Percentiles rank a stretch among this genome's conserved stretches.
phyloP scores from a whole-genome alignment of 2,329 filamentous ascomycete genomes.

The Calonectria multiphialidica region DNA sequence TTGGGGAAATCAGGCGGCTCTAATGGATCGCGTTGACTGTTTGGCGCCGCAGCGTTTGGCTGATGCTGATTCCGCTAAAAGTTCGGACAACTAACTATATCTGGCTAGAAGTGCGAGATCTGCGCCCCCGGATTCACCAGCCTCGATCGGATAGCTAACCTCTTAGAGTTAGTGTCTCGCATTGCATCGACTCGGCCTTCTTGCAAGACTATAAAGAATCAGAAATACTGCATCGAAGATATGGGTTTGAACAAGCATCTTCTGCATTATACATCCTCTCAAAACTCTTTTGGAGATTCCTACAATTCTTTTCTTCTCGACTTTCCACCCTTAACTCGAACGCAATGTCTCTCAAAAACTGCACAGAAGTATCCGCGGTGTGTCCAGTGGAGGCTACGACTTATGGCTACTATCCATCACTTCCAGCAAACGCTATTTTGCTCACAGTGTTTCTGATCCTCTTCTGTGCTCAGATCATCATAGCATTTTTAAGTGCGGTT shows the following conservation, averaged over 20 bases:
- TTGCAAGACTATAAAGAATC: constrained; percentile 7
- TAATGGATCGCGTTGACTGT: neutral
- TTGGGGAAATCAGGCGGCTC: neutral
- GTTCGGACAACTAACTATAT: neutral
- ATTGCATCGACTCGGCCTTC: neutral
- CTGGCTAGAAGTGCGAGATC: constrained; percentile 1
- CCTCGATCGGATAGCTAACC: constrained; percentile 3
- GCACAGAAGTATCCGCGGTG: constrained; percentile 35
- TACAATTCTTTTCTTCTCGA: neutral
- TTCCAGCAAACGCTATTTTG: constrained; percentile 45
- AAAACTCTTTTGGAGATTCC: neutral
- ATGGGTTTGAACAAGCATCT: neutral
- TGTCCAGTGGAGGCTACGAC: constrained; percentile 41
- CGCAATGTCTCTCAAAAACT: constrained; percentile 15
- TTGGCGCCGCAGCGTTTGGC: neutral
- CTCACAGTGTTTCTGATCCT: constrained; percentile 50
- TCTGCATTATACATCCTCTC: no score
- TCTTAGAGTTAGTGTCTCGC: neutral
- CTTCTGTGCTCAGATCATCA: constrained; percentile 46
- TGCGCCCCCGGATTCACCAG: neutral
- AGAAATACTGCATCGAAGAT: neutral
- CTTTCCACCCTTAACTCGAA: neutral
- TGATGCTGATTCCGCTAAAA: neutral
- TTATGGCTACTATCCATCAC: constrained; percentile 38
- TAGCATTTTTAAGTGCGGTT: constrained; percentile 49